Conservation (phyloP, 371 early-diverging fungal genomes). For the Rhizopus stolonifer region DNA sequence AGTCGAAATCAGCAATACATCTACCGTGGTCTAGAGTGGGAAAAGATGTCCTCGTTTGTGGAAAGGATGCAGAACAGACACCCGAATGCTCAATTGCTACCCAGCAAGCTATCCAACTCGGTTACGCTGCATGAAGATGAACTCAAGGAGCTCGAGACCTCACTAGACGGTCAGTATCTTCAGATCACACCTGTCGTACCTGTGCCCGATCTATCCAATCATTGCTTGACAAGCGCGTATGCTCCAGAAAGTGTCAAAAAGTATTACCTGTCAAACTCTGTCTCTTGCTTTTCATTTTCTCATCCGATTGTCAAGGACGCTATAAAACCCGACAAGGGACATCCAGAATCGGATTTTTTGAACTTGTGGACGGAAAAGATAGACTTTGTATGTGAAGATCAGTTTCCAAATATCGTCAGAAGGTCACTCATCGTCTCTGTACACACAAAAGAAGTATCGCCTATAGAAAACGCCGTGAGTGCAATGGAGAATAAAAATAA, state of each 20-base stretch:
- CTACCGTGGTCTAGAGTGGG: conserved; percentile 74
- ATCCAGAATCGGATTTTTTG: conserved; percentile 63
- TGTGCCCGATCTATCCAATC: conserved; percentile 43
- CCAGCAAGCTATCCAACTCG: conserved; percentile 37
- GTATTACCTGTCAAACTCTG: conserved; percentile 68
- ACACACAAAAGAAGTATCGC: conserved; percentile 59
- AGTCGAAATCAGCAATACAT: conserved; percentile 70
- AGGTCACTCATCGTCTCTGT: conserved; percentile 58
- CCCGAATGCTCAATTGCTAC: conserved; percentile 59
- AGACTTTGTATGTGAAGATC: conserved; percentile 62
- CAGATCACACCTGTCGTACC: conserved; percentile 74
- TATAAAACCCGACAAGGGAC: conserved; percentile 10
- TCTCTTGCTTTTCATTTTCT: conserved; percentile 64
- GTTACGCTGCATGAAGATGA: conserved; percentile 47
- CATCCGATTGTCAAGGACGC: conserved; percentile 46
- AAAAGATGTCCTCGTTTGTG: conserved; percentile 72
- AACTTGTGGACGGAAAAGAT: conserved; percentile 80
- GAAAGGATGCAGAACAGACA: conserved; percentile 73
- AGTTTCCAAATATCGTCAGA: conserved; percentile 68
- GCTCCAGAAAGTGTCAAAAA: conserved; percentile 50
- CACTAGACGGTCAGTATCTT: conserved; percentile 61
- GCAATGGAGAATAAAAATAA: conserved; percentile 71
- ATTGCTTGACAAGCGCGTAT: conserved; percentile 33
- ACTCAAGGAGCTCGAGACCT: conserved; percentile 43
- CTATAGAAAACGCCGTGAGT: conserved; percentile 78